A percentile compares a stretch with the other conserved stretches of the same genome.
Evolutionary conservation across 768 basidiomycete genomes (phyloP).

Genomic region (Lactarius quietus): DNA sequence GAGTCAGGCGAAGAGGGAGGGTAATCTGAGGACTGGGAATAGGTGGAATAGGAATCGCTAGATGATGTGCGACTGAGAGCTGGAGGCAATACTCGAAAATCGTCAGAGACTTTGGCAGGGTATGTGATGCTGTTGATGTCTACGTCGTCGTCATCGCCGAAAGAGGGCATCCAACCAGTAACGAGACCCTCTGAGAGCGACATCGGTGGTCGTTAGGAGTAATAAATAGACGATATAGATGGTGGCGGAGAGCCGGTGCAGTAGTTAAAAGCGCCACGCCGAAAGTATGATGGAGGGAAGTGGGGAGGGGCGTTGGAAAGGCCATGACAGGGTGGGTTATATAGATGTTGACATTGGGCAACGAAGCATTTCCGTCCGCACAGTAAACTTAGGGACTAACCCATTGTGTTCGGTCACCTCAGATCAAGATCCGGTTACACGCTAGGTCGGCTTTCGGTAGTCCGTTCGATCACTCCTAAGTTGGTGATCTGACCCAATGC

Average conservation of each 20-base stretch:
- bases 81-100: constrained; percentile 3
- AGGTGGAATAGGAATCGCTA: constrained; percentile 10
- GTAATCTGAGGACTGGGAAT: constrained; percentile 3
- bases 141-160: constrained; percentile 24
- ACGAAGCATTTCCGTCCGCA: neutral
- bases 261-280: neutral
- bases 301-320: neutral
- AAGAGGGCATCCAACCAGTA: constrained; percentile 26
- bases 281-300: neutral
- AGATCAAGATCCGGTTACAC: constrained; percentile 24
- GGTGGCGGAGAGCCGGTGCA: constrained; percentile 3
- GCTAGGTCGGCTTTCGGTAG: neutral
- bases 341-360: constrained; percentile 16
- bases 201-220: constrained; percentile 23
- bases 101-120: constrained; percentile 12
- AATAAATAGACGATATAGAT: constrained; percentile 10
- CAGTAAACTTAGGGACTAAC: constrained; percentile 4
- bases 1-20: constrained; percentile 18
- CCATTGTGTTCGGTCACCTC: constrained; percentile 16
- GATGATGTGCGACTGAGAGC: constrained; percentile 19
- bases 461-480: constrained; percentile 22
- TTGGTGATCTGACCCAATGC: neutral
- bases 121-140: constrained; percentile 11
- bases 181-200: constrained; percentile 22
- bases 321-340: constrained; percentile 11